Evolutionary conservation across 73 alveolate genomes (phyloP), one percentile per base, ranked within the genome.

Genomic region (Stentor coeruleus): DNA sequence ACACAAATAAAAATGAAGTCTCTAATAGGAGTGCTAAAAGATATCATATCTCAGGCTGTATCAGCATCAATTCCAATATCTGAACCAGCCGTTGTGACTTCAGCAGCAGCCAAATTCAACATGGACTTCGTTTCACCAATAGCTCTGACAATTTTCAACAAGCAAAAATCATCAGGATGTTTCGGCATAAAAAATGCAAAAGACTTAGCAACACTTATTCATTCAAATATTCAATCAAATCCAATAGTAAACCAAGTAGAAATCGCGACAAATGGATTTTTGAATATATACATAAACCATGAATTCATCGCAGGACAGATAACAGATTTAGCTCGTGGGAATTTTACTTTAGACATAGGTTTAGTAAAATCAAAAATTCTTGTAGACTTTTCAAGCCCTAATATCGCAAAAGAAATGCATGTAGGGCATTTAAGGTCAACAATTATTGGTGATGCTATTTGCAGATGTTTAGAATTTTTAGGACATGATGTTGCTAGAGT

Each of bases 351-450:
- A 6, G 73, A 91, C 58, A 26, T 76, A 15, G 87, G 81, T 30
- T 77, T 79, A 35, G 84, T 75, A 83, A 60, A 73, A 38, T 88
- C 76, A 60, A 84, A 92, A 86, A 95, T 98, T 11, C 97, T 90
- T 20, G 99, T 98, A n/a, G 99, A 98, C 85, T 98, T 94, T 86
- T 97, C 99, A 3, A 88, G 98, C 59, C 99, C 99, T 36, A 98
- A 98, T 86, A 98, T 98, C 76, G 99, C 99, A 33, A 98, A 98
- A 87, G 99, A 98, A 84, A 98, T 98, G 99, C 99, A 98, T 88
- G 99, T 98, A 38, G 99, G 99, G 40, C 99, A 98, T 87, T 90
- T 98, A 84, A 84, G 99, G 85, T 98, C 99, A 35, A 98, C 99
- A 6, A 98, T 98, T 84, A 82, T 97, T 74, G 99, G 99, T 30